Conservation (phyloP, 768 basidiomycete genomes). For the Fibroporia radiculosa region DNA sequence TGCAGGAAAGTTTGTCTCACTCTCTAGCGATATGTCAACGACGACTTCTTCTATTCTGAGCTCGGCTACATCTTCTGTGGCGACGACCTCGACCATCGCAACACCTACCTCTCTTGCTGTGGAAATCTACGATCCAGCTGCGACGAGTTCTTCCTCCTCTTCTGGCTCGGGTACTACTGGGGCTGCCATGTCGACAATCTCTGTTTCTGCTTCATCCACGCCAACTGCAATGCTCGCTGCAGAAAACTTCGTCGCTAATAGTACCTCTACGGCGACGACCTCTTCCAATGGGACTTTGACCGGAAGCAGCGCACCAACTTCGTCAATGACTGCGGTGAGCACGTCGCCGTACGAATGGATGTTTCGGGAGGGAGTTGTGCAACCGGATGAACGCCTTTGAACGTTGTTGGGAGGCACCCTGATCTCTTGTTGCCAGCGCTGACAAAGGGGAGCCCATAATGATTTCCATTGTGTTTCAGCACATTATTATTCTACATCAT, state of each 20-base stretch:
- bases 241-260: background rate
- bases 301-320: background rate
- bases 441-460: background rate
- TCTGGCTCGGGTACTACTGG: background rate
- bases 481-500: background rate
- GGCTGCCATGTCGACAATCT: slow-evolving; percentile 1
- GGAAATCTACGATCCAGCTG: background rate
- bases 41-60: background rate
- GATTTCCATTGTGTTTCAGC: too few relatives aligned
- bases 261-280: slow-evolving; percentile 11
- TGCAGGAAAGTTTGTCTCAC: background rate
- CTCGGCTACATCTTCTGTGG: background rate
- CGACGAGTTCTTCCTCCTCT: background rate
- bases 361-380: slow-evolving; percentile 22
- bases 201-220: slow-evolving; percentile 4
- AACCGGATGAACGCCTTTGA: background rate
- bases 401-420: background rate
- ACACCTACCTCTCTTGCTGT: background rate
- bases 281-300: slow-evolving; percentile 7
- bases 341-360: slow-evolving; percentile 25
- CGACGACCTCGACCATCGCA: background rate
- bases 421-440: background rate
- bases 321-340: background rate
- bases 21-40: background rate
- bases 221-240: background rate